Evolutionary conservation across 805 yeast genomes (phyloP), one percentile per base, ranked within the genome.

Genomic region (Ogataea populi-albae): DNA sequence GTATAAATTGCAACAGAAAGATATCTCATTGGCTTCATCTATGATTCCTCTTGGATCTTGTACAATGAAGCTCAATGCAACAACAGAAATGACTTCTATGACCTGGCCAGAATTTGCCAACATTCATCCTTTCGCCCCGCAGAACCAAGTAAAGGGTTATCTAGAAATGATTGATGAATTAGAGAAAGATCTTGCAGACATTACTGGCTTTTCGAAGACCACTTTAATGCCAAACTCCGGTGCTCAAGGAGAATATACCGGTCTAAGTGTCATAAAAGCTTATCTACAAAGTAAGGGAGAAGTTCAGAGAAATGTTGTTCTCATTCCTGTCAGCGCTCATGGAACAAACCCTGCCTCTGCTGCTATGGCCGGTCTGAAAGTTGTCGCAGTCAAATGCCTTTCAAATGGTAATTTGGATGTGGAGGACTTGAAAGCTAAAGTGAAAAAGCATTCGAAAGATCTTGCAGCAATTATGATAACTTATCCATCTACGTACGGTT

Each of bases 281-380:
- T 93, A 86, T 59, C 76, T 85, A 49, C 75, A 78, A 43, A 66
- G 81, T 15, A 71, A 67, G 29, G 95, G 93, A 26, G 81, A 88
- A 55, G 62, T 71, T 12, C 66, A 79, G 40, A 76, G 98, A 57
- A 79, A 88, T 59, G 73, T 93, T 35, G 93, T 97, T 63, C 71
- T 93, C 57, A 93, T 93, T 51, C 98, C 98, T 4, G 96, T 91
- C 4, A 81, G 93, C 52, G 98, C 98, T 2, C 98, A 93, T 57
- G 98, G 98, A 40, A 93, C 98, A 12, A 93, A 93, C 58, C 98
- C 98, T 17, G 98, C 98, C 0, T 86, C 96, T 29, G 98, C 98
- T 14, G 86, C 96, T 14, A 93, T 93, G 96, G 81, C 94, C 50
- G 97, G 96, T 23, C 66, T 93, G 64, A 87, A 86, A 62, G 98